Evolutionary conservation across 352 stramenopile genomes (phyloP).

Genomic region (Globisporangium acanthophoron): DNA sequence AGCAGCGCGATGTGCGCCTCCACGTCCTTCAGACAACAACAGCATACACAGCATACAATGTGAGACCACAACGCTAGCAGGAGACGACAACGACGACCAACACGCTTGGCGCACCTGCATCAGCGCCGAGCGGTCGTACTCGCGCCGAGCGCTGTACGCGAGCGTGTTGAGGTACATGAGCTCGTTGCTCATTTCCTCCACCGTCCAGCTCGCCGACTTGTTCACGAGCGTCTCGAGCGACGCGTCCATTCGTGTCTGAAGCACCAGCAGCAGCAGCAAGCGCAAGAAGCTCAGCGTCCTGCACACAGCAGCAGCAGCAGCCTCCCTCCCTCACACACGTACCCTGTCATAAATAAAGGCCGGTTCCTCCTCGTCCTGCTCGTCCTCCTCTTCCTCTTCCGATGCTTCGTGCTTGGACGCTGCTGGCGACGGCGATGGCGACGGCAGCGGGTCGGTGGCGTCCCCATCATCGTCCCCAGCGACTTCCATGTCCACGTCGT

Average conservation of each 20-base stretch:
- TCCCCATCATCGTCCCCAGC: neutral
- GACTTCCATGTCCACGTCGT: conserved; percentile 4
- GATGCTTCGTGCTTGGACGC: conserved; percentile 1
- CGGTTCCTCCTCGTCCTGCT: conserved; percentile 6
- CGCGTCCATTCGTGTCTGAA: conserved; percentile 46
- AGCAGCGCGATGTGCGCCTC: conserved; percentile 9
- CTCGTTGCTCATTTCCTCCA: conserved; percentile 70
- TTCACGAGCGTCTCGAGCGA: conserved; percentile 44
- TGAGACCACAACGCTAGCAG: too few species aligned
- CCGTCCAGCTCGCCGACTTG: conserved; percentile 59
- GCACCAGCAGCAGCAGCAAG: neutral
- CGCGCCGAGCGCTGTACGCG: conserved; percentile 52
- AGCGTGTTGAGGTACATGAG: conserved; percentile 67
- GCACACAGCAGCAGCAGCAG: neutral
- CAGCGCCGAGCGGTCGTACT: conserved; percentile 55
- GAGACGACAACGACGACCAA: neutral
- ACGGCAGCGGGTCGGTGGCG: neutral
- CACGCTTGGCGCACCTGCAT: conserved; percentile 40
- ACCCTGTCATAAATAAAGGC: conserved; percentile 86
- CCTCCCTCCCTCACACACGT: conserved; percentile 1
- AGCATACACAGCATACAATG: neutral
- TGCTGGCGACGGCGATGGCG: neutral
- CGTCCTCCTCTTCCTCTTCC: conserved; percentile 4
- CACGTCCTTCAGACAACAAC: neutral
- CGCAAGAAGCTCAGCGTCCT: too few species aligned